Evolutionary conservation across 1,139 yeast species (phyloP).

Genomic region (Barnettozyma hawaiiensis): DNA sequence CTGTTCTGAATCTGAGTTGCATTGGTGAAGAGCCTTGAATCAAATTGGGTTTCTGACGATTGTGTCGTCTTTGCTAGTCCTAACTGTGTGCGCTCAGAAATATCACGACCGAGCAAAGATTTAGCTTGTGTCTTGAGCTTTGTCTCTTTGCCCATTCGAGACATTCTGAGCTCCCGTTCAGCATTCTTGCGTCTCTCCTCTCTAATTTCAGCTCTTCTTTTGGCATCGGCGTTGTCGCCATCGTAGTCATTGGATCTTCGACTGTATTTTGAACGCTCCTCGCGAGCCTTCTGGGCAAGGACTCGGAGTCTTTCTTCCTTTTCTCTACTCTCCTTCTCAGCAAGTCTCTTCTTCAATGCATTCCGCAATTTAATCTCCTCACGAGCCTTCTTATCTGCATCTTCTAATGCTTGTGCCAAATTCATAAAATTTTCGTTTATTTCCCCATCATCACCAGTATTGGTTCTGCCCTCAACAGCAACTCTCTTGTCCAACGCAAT

Average conservation of each 20-base stretch:
- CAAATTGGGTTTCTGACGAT: constrained; percentile 41
- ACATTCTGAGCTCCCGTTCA: constrained; percentile 39
- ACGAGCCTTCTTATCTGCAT: constrained; percentile 71
- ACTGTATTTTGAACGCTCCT: constrained; percentile 20
- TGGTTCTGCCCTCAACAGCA: constrained; percentile 48
- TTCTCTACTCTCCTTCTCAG: constrained; percentile 49
- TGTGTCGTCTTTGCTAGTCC: constrained; percentile 43
- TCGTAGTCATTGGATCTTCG: constrained; percentile 14
- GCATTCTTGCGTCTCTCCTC: constrained; percentile 41
- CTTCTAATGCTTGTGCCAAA: constrained; percentile 65
- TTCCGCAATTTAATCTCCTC: constrained; percentile 61
- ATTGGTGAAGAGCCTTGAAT: constrained; percentile 47
- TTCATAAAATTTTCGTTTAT: constrained; percentile 59
- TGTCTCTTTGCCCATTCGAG: constrained; percentile 42
- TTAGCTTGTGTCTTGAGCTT: constrained; percentile 39
- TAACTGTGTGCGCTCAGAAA: constrained; percentile 49
- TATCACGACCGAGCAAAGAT: constrained; percentile 41
- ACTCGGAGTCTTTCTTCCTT: constrained; percentile 55
- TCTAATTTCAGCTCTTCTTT: constrained; percentile 36
- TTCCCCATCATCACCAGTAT: constrained; percentile 21
- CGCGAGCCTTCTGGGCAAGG: constrained; percentile 55
- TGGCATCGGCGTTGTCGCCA: constrained; percentile 24
- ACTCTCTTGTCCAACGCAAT: constrained; percentile 75
- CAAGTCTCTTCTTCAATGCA: constrained; percentile 47
- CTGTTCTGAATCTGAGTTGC: constrained; percentile 38